phyloP scores from a whole-genome alignment of 179 eudicot genomes.

The Sideroxylon spinosum region DNA sequence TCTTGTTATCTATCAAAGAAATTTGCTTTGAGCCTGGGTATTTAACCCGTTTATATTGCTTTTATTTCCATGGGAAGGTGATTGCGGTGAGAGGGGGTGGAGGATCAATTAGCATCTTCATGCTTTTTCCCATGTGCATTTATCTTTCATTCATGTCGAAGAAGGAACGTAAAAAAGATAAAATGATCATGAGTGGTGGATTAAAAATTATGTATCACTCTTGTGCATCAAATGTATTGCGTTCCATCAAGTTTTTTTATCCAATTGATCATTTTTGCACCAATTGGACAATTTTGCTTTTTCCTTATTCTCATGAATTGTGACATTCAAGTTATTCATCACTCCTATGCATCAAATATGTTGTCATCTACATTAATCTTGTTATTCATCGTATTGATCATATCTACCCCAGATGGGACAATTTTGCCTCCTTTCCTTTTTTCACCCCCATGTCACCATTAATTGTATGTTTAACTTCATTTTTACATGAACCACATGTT shows the following conservation, averaged over 20 bases:
- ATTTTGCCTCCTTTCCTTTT: background rate
- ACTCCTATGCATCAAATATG: background rate
- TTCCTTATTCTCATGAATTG: background rate
- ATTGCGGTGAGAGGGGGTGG: too few relatives aligned
- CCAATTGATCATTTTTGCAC: too few relatives aligned
- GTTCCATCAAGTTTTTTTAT: background rate
- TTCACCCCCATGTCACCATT: too few relatives aligned
- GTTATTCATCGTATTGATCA: background rate
- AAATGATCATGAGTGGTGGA: background rate
- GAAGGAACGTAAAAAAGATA: background rate
- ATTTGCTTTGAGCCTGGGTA: background rate
- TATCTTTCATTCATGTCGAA: background rate
- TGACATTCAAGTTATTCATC: too few relatives aligned
- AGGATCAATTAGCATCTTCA: too few relatives aligned
- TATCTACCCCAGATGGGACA: background rate
- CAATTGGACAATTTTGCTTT: too few relatives aligned
- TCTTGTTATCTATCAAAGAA: background rate
- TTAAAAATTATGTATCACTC: background rate
- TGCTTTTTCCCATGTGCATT: background rate
- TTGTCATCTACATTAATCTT: background rate
- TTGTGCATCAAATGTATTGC: background rate
- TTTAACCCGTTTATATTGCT: background rate
- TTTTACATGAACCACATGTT: background rate
- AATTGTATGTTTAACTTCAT: background rate
- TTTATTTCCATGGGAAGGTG: too few relatives aligned